Evolutionary conservation across 208 protist species (phyloP).

Genomic region (Acanthamoeba healyi): DNA sequence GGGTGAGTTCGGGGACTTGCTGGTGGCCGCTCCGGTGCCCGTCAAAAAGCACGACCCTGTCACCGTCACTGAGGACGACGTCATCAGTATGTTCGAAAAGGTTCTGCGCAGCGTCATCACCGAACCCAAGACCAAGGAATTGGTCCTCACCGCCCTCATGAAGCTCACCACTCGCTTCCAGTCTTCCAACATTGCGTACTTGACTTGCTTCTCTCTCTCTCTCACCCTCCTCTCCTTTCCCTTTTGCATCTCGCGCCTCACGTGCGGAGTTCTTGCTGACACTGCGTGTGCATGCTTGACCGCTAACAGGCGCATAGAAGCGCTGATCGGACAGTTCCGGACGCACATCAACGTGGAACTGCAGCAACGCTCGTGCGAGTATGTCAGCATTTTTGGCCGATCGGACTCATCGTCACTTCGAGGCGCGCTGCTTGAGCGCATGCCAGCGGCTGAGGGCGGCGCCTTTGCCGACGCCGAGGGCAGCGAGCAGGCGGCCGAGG

Average conservation of each 20-base stretch:
- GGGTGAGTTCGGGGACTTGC: constrained; percentile 96
- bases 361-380: constrained; percentile 82
- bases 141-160: constrained; percentile 95
- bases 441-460: constrained; percentile 62
- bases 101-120: constrained; percentile 89
- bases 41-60: constrained; percentile 78
- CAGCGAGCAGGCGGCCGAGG: constrained; percentile 33
- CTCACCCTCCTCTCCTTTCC: constrained; percentile 28
- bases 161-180: constrained; percentile 94
- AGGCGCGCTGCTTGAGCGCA: constrained; percentile 59
- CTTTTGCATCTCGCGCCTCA: not conserved
- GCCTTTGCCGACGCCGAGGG: not conserved
- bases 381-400: constrained; percentile 23
- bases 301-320: constrained; percentile 77
- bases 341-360: constrained; percentile 77
- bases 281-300: no score
- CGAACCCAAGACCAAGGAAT: constrained; percentile 93
- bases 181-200: not conserved
- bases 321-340: constrained; percentile 92
- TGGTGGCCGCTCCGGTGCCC: constrained; percentile 86
- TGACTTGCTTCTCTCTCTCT: not conserved
- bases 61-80: constrained; percentile 78
- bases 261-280: constrained; percentile 73
- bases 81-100: constrained; percentile 86
- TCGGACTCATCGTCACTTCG: not conserved